Percentiles rank a stretch among this genome's conserved stretches.
Evolutionary conservation across 2,329 filamentous ascomycete genomes (phyloP).

Genomic region (Phoma sp.): DNA sequence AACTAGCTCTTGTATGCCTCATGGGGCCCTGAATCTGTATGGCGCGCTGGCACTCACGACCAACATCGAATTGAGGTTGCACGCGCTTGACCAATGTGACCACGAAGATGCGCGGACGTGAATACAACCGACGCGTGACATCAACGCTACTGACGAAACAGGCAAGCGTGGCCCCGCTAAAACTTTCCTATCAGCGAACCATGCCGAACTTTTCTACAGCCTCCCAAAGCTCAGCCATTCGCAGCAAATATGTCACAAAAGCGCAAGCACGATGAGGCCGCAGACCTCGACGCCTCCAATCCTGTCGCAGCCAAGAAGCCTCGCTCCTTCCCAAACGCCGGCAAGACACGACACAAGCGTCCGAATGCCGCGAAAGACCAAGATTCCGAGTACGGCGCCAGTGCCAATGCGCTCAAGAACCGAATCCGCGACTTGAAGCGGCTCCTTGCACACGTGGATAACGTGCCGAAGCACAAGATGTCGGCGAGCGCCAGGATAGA

Average conservation of each 20-base stretch:
- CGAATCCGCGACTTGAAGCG: constrained; percentile 73
- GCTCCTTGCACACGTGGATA: constrained; percentile 63
- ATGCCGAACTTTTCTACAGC: constrained; percentile 13
- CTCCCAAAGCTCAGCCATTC: neutral
- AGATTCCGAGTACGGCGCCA: constrained; percentile 34
- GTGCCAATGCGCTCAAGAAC: constrained; percentile 70
- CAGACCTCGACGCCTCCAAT: constrained; percentile 19
- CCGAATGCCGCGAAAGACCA: constrained; percentile 29
- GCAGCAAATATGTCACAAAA: constrained; percentile 42
- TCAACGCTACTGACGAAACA: constrained; percentile 9
- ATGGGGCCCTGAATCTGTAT: neutral
- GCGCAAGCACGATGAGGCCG: constrained; percentile 38
- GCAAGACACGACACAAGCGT: constrained; percentile 24
- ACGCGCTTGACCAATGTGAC: neutral
- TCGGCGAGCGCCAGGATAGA: constrained; percentile 72
- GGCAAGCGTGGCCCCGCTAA: constrained; percentile 38
- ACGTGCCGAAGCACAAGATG: constrained; percentile 56
- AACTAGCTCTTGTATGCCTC: constrained; percentile 11
- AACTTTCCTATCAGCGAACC: constrained; percentile 27
- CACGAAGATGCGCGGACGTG: constrained; percentile 7
- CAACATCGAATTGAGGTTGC: neutral
- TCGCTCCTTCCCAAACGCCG: constrained; percentile 28
- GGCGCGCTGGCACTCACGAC: neutral
- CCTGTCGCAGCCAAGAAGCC: constrained; percentile 32
- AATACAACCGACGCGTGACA: constrained; percentile 29